Percentiles rank a stretch among this genome's conserved stretches.
phyloP scores from a whole-genome alignment of 1,284 basidiomycete genomes.

The Athelia sp. region DNA sequence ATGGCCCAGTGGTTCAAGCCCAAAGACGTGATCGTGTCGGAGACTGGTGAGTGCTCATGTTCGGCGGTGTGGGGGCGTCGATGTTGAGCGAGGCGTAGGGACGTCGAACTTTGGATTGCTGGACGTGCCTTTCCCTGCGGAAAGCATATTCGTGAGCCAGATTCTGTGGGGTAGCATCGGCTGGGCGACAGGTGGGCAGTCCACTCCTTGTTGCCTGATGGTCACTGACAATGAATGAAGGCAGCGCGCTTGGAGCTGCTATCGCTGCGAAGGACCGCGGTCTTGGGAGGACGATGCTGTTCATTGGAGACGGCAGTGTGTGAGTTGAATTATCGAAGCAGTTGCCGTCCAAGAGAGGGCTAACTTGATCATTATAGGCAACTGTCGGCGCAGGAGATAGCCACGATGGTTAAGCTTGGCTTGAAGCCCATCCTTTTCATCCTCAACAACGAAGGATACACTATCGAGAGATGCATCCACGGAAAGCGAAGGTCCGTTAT shows the following conservation, averaged over 20 bases:
- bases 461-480: constrained; percentile 81
- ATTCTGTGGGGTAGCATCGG: constrained; percentile 87
- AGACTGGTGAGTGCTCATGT: constrained; percentile 55
- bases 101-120: constrained; percentile 73
- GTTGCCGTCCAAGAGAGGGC: background rate
- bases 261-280: constrained; percentile 70
- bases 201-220: constrained; percentile 18
- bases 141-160: constrained; percentile 66
- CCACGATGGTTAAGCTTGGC: constrained; percentile 68
- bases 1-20: constrained; percentile 74
- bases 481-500: constrained; percentile 42
- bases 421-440: constrained; percentile 81
- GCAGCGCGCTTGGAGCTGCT: constrained; percentile 66
- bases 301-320: constrained; percentile 83
- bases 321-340: constrained; percentile 27
- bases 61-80: background rate
- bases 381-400: constrained; percentile 72
- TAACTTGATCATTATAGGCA: constrained; percentile 37
- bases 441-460: constrained; percentile 87
- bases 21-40: constrained; percentile 78
- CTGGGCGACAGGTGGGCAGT: constrained; percentile 67
- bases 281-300: constrained; percentile 71
- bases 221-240: constrained; percentile 16
- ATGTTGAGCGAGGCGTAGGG: background rate
- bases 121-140: constrained; percentile 70